phyloP scores from a whole-genome alignment of 169 alveolate genomes.

The Plasmodium inui region DNA sequence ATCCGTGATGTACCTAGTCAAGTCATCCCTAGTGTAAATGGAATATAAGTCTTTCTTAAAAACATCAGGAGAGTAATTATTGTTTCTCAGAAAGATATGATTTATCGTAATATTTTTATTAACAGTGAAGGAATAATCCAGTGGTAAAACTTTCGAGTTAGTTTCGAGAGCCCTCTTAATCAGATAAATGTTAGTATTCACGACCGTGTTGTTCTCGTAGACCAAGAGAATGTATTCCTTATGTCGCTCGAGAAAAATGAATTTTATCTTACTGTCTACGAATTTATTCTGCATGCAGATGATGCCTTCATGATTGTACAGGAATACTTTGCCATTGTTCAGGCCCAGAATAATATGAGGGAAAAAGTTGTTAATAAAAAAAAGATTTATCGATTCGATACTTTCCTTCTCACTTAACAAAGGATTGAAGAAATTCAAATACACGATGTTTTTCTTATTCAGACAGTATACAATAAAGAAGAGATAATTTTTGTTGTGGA shows the following conservation, averaged over 20 bases:
- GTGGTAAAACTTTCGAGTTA: constrained; percentile 25
- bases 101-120: constrained; percentile 47
- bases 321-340: constrained; percentile 38
- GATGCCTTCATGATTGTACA: constrained; percentile 72
- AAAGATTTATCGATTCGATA: constrained; percentile 46
- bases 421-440: constrained; percentile 59
- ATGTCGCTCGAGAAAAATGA: constrained; percentile 24
- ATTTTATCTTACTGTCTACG: constrained; percentile 31
- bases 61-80: constrained; percentile 20
- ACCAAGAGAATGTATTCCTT: constrained; percentile 39
- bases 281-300: constrained; percentile 73
- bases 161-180: constrained; percentile 49
- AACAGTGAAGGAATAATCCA: constrained; percentile 36
- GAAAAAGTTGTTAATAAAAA: constrained; percentile 58
- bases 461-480: constrained; percentile 56
- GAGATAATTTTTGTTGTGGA: constrained; percentile 60
- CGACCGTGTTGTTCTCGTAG: constrained; percentile 51
- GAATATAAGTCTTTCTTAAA: constrained; percentile 39
- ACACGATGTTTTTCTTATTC: constrained; percentile 61
- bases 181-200: constrained; percentile 41
- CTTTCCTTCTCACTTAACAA: constrained; percentile 53
- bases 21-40: constrained; percentile 26
- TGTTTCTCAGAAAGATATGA: constrained; percentile 46
- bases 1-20: constrained; percentile 3
- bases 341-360: constrained; percentile 72